Base-by-base conservation (phyloP, 2,329 filamentous ascomycete genomes). In the Hypoxylon sp. region DNA sequence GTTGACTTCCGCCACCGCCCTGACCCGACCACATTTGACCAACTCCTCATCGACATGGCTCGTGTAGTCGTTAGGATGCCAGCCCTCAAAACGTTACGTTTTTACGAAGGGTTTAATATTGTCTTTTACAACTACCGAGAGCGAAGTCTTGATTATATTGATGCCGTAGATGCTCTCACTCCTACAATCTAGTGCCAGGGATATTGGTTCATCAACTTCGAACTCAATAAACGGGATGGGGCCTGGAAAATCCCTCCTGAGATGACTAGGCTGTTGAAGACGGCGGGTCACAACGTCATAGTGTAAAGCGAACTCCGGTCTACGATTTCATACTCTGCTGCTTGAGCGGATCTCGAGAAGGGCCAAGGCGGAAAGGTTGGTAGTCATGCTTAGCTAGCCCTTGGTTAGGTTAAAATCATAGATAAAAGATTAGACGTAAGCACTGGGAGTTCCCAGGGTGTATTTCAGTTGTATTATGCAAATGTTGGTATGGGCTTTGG, bases 1-100 rank as follows among this genome's bases (percentile, higher is more conserved):
- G 5, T 48, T 30, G 33, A 44, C 2, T 64, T 44, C 54, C 62
- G 62, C 17, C 3, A 22, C 27, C 3, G n/a, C 50, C 66, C 54
- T 6, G 44, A 62, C 17, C 40, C 64, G 30, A 40, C 27, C 20
- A 62, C 46, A 37, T 56, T 65, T 14, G 40, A 65, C 27, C 66
- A 54, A 20, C 60, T 69, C 35, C 51, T 65, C 8, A 20, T 60
- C 20, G 60, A 63, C 17, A 46, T 65, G 40, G 62, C 33, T 35
- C 56, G 56, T 22, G 50, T 31, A 17, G n/a, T 61, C 8, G 33
- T 55, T n/a, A 51, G 35, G 20, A 65, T 65, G 56, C 56, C 62
- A 3, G 42, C 50, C 17, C 44, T 65, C 4, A 27, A 30, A 3
- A 13, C 2, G 1, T 35, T 60, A 8, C 6, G 1, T 3, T 55